Conservation (phyloP, 306 rosid species). For the cucumber (Cucumis sativus) region DNA sequence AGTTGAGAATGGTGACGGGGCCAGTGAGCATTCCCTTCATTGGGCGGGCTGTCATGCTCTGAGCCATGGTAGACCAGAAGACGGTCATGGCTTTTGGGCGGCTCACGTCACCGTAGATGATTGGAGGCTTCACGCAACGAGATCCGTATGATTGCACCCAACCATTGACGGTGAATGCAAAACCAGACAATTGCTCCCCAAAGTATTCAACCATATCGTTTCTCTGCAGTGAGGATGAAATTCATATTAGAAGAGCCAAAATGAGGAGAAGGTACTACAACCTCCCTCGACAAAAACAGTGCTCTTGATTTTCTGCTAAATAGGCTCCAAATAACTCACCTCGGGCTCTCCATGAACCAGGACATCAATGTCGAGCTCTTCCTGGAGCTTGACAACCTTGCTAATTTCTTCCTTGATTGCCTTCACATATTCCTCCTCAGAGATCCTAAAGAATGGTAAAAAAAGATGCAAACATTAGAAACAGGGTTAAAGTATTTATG, state of each 20-base stretch:
- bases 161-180: slow-evolving; percentile 81
- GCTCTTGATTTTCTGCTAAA: not conserved
- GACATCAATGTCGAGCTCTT: slow-evolving; percentile 83
- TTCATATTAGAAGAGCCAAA: not conserved
- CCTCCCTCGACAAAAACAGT: not conserved
- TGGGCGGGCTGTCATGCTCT: slow-evolving; percentile 66
- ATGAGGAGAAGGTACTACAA: not conserved
- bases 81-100: slow-evolving; percentile 91
- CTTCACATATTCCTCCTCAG: slow-evolving; percentile 46
- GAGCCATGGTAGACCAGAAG: slow-evolving; percentile 82
- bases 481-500: not conserved
- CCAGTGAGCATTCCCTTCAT: slow-evolving; percentile 96
- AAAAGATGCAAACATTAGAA: not conserved
- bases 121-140: slow-evolving; percentile 80
- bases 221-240: slow-evolving; percentile 33
- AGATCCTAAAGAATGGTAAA: slow-evolving; percentile 31
- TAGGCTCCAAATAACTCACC: slow-evolving; percentile 27
- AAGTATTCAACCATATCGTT: slow-evolving; percentile 94
- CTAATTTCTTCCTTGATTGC: slow-evolving; percentile 65
- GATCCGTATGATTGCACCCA: slow-evolving; percentile 93
- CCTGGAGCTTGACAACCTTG: slow-evolving; percentile 74
- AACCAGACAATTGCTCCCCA: slow-evolving; percentile 83
- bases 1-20: slow-evolving; percentile 79
- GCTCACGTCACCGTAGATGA: slow-evolving; percentile 85
- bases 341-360: slow-evolving; percentile 89